phyloP scores from a whole-genome alignment of 2,329 filamentous ascomycete species.

The Penicillium rolfsii region DNA sequence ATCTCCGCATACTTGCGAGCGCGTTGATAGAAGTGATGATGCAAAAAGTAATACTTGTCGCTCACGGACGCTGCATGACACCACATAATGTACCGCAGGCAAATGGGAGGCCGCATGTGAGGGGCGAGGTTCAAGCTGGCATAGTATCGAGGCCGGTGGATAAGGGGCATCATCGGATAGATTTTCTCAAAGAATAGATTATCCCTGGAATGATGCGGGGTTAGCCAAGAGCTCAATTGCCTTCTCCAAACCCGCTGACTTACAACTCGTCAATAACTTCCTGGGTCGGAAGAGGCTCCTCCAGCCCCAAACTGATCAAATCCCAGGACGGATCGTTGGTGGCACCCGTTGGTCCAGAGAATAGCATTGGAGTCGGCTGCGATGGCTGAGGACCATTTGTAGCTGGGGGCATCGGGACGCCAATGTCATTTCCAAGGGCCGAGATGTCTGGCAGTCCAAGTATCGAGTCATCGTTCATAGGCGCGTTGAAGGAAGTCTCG shows the following conservation, averaged over 20 bases:
- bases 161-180: constrained; percentile 82
- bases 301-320: constrained; percentile 77
- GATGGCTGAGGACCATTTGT: constrained; percentile 28
- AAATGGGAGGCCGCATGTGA: constrained; percentile 80
- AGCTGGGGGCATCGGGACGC: constrained; percentile 30
- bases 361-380: constrained; percentile 26
- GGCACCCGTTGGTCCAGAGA: constrained; percentile 29
- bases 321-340: constrained; percentile 73
- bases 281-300: constrained; percentile 76
- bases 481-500: constrained; percentile 30
- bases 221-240: constrained; percentile 18
- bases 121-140: constrained; percentile 89
- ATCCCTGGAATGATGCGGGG: constrained; percentile 57
- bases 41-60: constrained; percentile 78
- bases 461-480: constrained; percentile 39
- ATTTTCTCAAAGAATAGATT: constrained; percentile 89
- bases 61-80: constrained; percentile 83
- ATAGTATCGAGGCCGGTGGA: constrained; percentile 84
- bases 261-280: constrained; percentile 86
- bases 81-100: constrained; percentile 94
- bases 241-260: constrained; percentile 17
- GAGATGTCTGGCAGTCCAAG: constrained; percentile 32
- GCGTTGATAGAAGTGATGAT: constrained; percentile 86
- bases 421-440: constrained; percentile 26
- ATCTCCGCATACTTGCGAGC: constrained; percentile 87